Evolutionary conservation across 2,329 filamentous ascomycete genomes (phyloP).

Genomic region (Trichoderma sp.): DNA sequence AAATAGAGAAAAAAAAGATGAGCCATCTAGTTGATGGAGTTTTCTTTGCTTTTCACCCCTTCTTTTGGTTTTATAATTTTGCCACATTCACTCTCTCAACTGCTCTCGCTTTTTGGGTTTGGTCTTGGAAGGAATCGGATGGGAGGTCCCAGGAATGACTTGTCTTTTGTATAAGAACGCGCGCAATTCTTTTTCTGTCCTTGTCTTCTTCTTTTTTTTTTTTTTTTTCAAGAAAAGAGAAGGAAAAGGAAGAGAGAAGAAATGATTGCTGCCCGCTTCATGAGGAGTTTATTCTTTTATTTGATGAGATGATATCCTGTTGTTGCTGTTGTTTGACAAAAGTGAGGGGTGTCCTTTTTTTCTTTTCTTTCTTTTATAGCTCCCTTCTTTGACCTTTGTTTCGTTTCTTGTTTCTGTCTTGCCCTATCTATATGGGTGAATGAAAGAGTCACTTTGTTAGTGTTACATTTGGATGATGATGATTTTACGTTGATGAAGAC

Average conservation of each 20-base stretch:
- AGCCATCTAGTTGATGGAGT: neutral
- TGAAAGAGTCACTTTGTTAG: neutral
- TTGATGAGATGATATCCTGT: conserved; percentile 19
- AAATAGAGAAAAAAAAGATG: neutral
- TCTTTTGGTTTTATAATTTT: neutral
- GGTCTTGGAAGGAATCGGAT: conserved; percentile 5
- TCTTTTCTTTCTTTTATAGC: neutral
- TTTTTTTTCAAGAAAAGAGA: no score
- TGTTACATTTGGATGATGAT: conserved; percentile 18
- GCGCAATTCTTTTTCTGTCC: neutral
- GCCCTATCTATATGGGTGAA: neutral
- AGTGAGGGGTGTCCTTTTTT: conserved; percentile 1
- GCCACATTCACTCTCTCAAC: neutral
- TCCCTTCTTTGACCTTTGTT: neutral
- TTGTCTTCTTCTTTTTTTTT: neutral
- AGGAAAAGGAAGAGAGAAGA: neutral
- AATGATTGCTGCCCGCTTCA: neutral
- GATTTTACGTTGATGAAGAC: conserved; percentile 17
- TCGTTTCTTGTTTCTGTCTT: neutral
- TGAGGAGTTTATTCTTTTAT: neutral
- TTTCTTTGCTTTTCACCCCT: neutral
- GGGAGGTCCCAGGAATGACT: conserved; percentile 1
- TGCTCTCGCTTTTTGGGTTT: conserved; percentile 7
- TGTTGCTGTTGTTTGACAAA: neutral
- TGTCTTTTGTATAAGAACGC: conserved; percentile 16